Evolutionary conservation across 345 rosid genomes (phyloP), one percentile per base, ranked within the genome.

Genomic region (Chamaenerion angustifolium): DNA sequence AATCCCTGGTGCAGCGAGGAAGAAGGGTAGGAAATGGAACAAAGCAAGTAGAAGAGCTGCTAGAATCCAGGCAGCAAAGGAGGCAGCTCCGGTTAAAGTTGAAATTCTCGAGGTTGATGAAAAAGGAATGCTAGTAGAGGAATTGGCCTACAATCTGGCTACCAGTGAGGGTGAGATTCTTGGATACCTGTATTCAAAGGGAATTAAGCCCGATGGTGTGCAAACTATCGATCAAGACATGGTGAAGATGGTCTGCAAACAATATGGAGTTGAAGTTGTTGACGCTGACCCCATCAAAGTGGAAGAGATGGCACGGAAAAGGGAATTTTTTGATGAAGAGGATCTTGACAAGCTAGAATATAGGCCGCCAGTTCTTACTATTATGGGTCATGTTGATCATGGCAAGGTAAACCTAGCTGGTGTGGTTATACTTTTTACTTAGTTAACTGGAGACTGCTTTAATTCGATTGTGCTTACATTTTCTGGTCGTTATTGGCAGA

Each of bases 351-450:
- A 87, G 61, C 77, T 92, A 40, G 81, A 71, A 71, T 82, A 78
- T 48, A 83, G 98, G 55, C 96, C 98, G 68, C 98, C 98, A 62
- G 95, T 92, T 49, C 82, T 92, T 59, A 92, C 98, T n/a, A 92
- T 92, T 59, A 92, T 92, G 98, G 98, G 98, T 64, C 98, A 92
- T 64, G 98, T 92, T 16, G 98, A 92, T 68, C 98, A 92, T 51
- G 98, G 98, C 68, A 92, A 92, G 85, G 98, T 80, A 68, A 57
- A 67, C 35, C 46, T 23, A 43, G 41, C 0, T 42, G 23, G 17
- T 37, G 27, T 14, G 9, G 8, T 50, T 35, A 5, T 50, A 16
- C 42, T 50, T 8, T 50, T 21, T 0, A 8, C 1, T 3, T 1
- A 5, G 8, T 49, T 49, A 12, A 12, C 41, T 25, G 40, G 16